Base-by-base conservation (phyloP, 805 yeast genomes). In the Wickerhamomyces chaumierensis region DNA sequence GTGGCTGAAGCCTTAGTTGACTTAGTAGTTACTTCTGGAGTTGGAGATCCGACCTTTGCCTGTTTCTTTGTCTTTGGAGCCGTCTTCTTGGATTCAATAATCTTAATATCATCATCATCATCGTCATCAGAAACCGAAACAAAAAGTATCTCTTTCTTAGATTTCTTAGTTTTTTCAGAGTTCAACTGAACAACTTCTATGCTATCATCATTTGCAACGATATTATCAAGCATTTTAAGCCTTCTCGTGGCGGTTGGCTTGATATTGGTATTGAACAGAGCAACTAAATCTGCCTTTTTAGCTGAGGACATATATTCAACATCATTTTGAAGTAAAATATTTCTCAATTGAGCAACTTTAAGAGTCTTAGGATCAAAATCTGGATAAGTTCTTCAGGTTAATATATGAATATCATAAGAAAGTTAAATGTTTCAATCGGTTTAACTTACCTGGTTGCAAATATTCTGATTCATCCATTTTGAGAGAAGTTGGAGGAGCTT, bases 361-460 rank as follows among this genome's bases (percentile, higher is more conserved):
- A 81, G 62, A 31, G 68, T 62, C 19, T 68, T 61, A 6, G 90
- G 81, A 53, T 86, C 78, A 56, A 83, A 85, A n/a, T 69, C 84
- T 58, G 55, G 39, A 25, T n/a, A 29, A 33, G 13, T 16, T 14
- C 6, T 12, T 12, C n/a, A 13, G 16, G 38, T 34, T 18, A 34
- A 36, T 19, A 19, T 16, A 23, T 19, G 5, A 3, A 6, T 3
- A 18, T 15, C 9, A 28, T 18, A 6, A 16, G 15, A 21, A 21
- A 21, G 23, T 21, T 21, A 21, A 9, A 7, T 21, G 9, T 7
- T n/a, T n/a, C n/a, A n/a, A n/a, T n/a, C n/a, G n/a, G n/a, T n/a
- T 6, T 23, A 6, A 50, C 61, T 16, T 46, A 56, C 61, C 63
- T 3, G 61, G 58, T 21, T 53, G 52, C 16, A 66, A 45, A 40